These are phyloP conservation scores for Xylaria sp. DNA, from an alignment of 2,329 filamentous ascomycete genomes.

Conservation along the genomic window DNA sequence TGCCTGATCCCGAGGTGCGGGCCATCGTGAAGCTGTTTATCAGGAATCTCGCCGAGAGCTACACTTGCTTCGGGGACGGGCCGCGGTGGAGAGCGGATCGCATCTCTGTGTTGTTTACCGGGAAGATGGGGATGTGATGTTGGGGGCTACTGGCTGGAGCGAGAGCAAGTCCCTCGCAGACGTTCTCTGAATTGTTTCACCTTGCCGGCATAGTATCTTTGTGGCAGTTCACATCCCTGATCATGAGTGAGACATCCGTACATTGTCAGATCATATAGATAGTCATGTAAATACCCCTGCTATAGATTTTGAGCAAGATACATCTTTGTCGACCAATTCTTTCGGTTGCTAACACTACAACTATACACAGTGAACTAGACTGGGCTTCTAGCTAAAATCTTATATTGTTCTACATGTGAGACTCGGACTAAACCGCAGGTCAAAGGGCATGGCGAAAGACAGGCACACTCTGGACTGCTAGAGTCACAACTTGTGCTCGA, in stretches of 20 bases:
- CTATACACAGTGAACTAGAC: no score
- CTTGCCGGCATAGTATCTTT: no score
- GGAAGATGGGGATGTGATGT: background rate
- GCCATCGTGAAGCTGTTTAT: slow-evolving; percentile 24
- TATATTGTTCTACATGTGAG: background rate
- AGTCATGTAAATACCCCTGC: no score
- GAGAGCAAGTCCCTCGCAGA: no score
- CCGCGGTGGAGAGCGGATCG: slow-evolving; percentile 35
- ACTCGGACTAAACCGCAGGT: background rate
- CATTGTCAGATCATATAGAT: no score
- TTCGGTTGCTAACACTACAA: background rate
- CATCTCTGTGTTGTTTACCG: slow-evolving; percentile 25
- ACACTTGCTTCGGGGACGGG: slow-evolving; percentile 38
- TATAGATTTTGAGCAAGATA: no score
- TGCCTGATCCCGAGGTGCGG: background rate
- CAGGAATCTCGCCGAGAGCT: slow-evolving; percentile 31
- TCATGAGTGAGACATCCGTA: no score
- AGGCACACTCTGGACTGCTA: background rate
- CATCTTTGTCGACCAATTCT: no score
- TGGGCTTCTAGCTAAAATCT: background rate
- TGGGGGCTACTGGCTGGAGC: background rate
- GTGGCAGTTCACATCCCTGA: no score
- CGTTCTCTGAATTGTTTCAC: no score
- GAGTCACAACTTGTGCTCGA: background rate
- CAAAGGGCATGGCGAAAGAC: background rate